A percentile compares a stretch with the other conserved stretches of the same genome.
Evolutionary conservation across 495 filamentous ascomycete genomes (phyloP).

Genomic region (Talaromyces thailandensis): DNA sequence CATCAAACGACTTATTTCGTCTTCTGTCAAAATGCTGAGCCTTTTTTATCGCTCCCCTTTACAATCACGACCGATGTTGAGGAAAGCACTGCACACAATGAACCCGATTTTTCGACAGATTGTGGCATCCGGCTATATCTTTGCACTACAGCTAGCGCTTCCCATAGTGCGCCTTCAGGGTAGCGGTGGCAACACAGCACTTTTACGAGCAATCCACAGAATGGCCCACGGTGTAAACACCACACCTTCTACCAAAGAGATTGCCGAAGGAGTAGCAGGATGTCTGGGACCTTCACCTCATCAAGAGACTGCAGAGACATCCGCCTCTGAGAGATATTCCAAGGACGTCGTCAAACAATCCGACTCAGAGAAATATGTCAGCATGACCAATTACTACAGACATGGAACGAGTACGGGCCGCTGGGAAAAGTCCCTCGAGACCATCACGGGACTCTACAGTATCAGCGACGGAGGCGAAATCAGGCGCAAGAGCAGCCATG

Average conservation of each 20-base stretch:
- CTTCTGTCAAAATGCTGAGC: slow-evolving; percentile 36
- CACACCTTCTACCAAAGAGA: slow-evolving; percentile 18
- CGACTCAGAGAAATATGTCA: slow-evolving; percentile 23
- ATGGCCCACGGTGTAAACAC: slow-evolving; percentile 16
- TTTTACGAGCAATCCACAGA: slow-evolving; percentile 28
- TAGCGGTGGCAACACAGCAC: slow-evolving; percentile 31
- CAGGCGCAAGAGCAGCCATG: slow-evolving; percentile 24
- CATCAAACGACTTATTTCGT: slow-evolving; percentile 21
- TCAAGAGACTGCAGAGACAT: slow-evolving; percentile 25
- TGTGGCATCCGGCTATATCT: slow-evolving; percentile 39
- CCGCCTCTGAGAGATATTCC: slow-evolving; percentile 24
- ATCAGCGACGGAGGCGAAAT: slow-evolving; percentile 20
- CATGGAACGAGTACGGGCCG: slow-evolving; percentile 23
- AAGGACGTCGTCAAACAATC: slow-evolving; percentile 16
- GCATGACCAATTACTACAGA: slow-evolving; percentile 42
- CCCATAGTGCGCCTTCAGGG: slow-evolving; percentile 28
- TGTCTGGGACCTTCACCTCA: slow-evolving; percentile 28
- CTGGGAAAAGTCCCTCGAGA: slow-evolving; percentile 43
- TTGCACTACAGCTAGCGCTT: slow-evolving; percentile 36
- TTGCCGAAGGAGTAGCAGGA: slow-evolving; percentile 34
- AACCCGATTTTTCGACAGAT: slow-evolving; percentile 32
- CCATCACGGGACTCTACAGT: slow-evolving; percentile 31
- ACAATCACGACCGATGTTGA: slow-evolving; percentile 26
- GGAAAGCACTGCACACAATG: slow-evolving; percentile 28
- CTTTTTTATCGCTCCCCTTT: slow-evolving; percentile 32